A percentile compares a stretch with the other conserved stretches of the same genome.
Conservation (phyloP, 345 rosid species). For the Rhodamnia rubescens region DNA sequence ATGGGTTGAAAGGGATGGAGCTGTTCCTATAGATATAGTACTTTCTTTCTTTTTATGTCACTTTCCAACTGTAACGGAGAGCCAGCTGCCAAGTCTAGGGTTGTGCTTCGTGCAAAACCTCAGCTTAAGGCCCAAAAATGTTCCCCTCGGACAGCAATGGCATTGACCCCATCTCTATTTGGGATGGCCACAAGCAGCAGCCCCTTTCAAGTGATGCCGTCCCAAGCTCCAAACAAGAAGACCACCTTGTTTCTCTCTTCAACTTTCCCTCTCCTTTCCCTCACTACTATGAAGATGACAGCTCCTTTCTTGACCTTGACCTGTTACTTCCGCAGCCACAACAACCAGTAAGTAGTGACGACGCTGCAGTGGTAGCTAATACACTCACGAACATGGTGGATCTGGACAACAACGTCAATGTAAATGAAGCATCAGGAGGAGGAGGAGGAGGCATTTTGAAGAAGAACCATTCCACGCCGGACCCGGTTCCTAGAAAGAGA, state of each 20-base stretch:
- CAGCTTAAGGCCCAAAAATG: conserved; percentile 15
- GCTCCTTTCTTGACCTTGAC: not conserved
- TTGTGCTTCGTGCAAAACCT: not conserved
- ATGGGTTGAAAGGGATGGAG: not conserved
- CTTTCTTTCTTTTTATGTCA: not conserved
- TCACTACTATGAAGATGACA: conserved; percentile 19
- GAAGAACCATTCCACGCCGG: not conserved
- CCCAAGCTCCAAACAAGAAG: conserved; percentile 19
- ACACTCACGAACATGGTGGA: not conserved
- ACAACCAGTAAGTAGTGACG: not conserved
- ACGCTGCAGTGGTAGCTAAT: not conserved
- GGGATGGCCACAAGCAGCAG: not conserved
- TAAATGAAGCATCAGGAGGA: not conserved
- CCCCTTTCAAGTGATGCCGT: conserved; percentile 11
- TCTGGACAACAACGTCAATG: not conserved
- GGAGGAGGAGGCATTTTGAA: not conserved
- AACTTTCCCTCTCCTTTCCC: conserved; percentile 29
- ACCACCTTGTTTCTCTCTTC: conserved; percentile 15
- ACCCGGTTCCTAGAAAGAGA: conserved; percentile 17
- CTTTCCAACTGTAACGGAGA: not conserved
- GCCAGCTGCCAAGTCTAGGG: not conserved
- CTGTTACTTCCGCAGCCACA: conserved; percentile 9
- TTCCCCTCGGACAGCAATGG: conserved; percentile 19
- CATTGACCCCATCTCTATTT: conserved; percentile 3
- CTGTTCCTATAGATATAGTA: not conserved